Conservation (phyloP, 768 basidiomycete species). For the Pisolithus sp. region DNA sequence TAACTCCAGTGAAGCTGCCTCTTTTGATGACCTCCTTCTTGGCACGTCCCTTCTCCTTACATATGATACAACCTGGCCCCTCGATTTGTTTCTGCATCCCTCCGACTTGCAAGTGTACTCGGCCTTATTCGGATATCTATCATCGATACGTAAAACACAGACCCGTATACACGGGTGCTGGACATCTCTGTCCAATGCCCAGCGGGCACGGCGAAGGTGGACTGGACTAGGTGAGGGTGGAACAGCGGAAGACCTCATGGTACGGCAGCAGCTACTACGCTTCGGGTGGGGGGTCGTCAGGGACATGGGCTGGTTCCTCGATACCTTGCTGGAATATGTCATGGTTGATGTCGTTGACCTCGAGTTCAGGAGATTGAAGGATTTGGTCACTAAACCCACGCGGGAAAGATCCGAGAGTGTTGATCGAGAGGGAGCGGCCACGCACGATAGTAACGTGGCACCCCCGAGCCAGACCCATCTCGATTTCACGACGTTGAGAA, state of each 20-base stretch:
- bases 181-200: slow-evolving; percentile 79
- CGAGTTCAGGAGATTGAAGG: slow-evolving; percentile 70
- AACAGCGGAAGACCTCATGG: slow-evolving; percentile 60
- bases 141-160: slow-evolving; percentile 80
- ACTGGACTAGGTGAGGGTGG: slow-evolving; percentile 86
- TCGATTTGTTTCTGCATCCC: slow-evolving; percentile 82
- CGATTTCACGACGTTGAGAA: slow-evolving; percentile 83
- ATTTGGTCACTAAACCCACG: slow-evolving; percentile 35
- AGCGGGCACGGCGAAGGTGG: slow-evolving; percentile 79
- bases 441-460: slow-evolving; percentile 4
- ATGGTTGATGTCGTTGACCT: slow-evolving; percentile 88
- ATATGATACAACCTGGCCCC: slow-evolving; percentile 76
- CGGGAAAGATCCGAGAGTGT: slow-evolving; percentile 17
- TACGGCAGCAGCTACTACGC: slow-evolving; percentile 58
- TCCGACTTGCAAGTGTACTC: slow-evolving; percentile 71
- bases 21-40: slow-evolving; percentile 70
- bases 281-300: slow-evolving; percentile 84
- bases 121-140: slow-evolving; percentile 74
- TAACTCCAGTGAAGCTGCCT: slow-evolving; percentile 34
- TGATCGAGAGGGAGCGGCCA: slow-evolving; percentile 6
- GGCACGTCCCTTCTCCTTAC: slow-evolving; percentile 69
- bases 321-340: slow-evolving; percentile 74
- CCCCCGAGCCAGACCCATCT: slow-evolving; percentile 35
- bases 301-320: slow-evolving; percentile 90
- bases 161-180: slow-evolving; percentile 74